Base-by-base conservation (phyloP, 2,329 filamentous ascomycete genomes). In the Colletotrichum simmondsii region DNA sequence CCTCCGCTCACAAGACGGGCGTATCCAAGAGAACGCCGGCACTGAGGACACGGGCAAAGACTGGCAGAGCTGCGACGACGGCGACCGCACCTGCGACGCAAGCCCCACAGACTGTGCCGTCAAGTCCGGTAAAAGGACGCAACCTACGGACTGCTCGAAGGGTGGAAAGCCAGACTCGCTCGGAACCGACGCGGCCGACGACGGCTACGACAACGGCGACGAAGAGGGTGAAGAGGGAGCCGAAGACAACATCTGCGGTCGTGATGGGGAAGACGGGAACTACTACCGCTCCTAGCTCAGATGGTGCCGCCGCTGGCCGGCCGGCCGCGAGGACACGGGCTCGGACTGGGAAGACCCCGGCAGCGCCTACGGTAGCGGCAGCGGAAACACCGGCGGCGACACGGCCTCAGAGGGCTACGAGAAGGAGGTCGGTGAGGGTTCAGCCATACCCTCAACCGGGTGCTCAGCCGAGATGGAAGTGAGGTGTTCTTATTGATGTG, bases 111-210 rank as follows among this genome's bases (percentile, higher is more conserved):
- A 59, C 65, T 6, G 24, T 24, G 3, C 42, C 30, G 3, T 37
- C 69, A 2, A 62, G 37, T 4, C 61, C 69, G 4, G 52, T 66
- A 2, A 56, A 26, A 3, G 58, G 59, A 14, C 42, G 68, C 11
- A n/a, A 35, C 12, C 26, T 52, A n/a, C 12, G 68, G 35, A 68
- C 35, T 3, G 64, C 60, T 42, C 68, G 70, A n/a, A 56, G 70
- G 26, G 59, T 72, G n/a, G 70, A 72, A 16, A 72, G 70, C 54
- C 65, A 72, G 70, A 72, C 70, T 4, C 35, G 70, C 4, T 60
- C 54, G 3, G 70, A 72, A 56, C 70, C 70, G 14, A 24, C 46
- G 32, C 4, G 66, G 22, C 65, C 70, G 2, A 68, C 69, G 1
- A 60, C 62, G 2, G 46, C 58, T 2, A 57, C 57, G 14, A 28